These are phyloP conservation scores for Kodamaea fungicola DNA, from an alignment of 1,139 yeast genomes.

Conservation along the genomic window DNA sequence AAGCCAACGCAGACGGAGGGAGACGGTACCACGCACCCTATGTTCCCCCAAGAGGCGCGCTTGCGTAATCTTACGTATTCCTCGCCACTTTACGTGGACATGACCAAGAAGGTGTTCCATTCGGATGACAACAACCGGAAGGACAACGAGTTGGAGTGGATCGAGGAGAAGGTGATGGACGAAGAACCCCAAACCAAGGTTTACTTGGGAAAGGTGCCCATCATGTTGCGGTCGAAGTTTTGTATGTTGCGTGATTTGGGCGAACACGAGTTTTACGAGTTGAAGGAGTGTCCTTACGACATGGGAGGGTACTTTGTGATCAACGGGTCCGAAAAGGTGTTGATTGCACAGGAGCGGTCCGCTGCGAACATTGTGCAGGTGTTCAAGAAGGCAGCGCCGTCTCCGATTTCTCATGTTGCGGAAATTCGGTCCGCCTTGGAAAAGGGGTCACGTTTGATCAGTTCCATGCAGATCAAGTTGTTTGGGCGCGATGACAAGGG, in stretches of 20 bases:
- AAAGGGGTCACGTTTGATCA: slow-evolving; percentile 92
- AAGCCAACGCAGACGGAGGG: slow-evolving; percentile 99
- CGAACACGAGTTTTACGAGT: slow-evolving; percentile 92
- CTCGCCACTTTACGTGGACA: slow-evolving; percentile 92
- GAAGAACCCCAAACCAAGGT: slow-evolving; percentile 70
- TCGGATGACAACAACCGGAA: slow-evolving; percentile 60
- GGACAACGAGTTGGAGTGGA: slow-evolving; percentile 73
- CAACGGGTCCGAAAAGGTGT: slow-evolving; percentile 96
- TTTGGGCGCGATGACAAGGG: slow-evolving; percentile 82
- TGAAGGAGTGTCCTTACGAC: slow-evolving; percentile 98
- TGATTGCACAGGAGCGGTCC: slow-evolving; percentile 97
- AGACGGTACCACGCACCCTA: slow-evolving; percentile 97
- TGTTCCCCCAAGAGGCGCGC: slow-evolving; percentile 98
- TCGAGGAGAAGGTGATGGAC: slow-evolving; percentile 48
- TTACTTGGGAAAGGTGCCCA: slow-evolving; percentile 94
- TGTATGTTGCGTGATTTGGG: slow-evolving; percentile 89
- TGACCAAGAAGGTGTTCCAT: slow-evolving; percentile 84
- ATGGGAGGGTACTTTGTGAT: slow-evolving; percentile 99
- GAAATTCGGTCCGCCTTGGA: slow-evolving; percentile 96
- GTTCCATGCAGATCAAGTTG: slow-evolving; percentile 90
- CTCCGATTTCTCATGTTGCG: slow-evolving; percentile 94
- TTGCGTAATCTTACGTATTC: slow-evolving; percentile 93
- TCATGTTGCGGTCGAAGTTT: slow-evolving; percentile 94
- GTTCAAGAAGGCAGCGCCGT: slow-evolving; percentile 95
- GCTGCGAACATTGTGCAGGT: slow-evolving; percentile 99